Conservation (phyloP, 257 asterid genomes). For the Osmanthus fragrans region DNA sequence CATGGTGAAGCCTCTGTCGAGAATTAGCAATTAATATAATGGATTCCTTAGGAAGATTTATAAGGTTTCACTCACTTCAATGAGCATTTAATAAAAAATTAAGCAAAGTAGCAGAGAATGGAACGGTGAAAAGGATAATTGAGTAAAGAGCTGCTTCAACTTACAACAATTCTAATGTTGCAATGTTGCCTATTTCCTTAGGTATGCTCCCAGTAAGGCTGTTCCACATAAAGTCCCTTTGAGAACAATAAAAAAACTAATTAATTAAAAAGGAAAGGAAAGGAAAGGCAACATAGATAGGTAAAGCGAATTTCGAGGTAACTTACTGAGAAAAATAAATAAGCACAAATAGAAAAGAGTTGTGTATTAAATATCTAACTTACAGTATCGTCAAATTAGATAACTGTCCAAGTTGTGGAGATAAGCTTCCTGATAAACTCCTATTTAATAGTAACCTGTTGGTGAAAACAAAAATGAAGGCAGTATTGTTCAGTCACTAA, state of each 20-base stretch:
- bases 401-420: slow-evolving; percentile 51
- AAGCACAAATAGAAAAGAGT: neutral
- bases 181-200: slow-evolving; percentile 83
- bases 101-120: neutral
- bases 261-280: slow-evolving; percentile 18
- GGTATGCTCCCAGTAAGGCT: slow-evolving; percentile 76
- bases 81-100: slow-evolving; percentile 5
- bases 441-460: slow-evolving; percentile 35
- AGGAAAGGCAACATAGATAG: too few relatives aligned
- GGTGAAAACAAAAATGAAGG: neutral
- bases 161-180: slow-evolving; percentile 72
- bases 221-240: slow-evolving; percentile 98
- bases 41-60: neutral
- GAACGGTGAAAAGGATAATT: slow-evolving; percentile 6
- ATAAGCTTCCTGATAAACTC: slow-evolving; percentile 44
- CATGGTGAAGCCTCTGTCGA: slow-evolving; percentile 4
- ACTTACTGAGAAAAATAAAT: neutral
- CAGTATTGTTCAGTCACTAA: neutral
- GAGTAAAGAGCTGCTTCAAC: slow-evolving; percentile 34
- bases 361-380: slow-evolving; percentile 24
- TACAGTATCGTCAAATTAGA: slow-evolving; percentile 45
- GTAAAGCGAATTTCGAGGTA: neutral
- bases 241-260: slow-evolving; percentile 20
- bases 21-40: slow-evolving; percentile 1
- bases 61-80: neutral